Base-by-base conservation (phyloP, 306 rosid species). In the Rosa chinensis region DNA sequence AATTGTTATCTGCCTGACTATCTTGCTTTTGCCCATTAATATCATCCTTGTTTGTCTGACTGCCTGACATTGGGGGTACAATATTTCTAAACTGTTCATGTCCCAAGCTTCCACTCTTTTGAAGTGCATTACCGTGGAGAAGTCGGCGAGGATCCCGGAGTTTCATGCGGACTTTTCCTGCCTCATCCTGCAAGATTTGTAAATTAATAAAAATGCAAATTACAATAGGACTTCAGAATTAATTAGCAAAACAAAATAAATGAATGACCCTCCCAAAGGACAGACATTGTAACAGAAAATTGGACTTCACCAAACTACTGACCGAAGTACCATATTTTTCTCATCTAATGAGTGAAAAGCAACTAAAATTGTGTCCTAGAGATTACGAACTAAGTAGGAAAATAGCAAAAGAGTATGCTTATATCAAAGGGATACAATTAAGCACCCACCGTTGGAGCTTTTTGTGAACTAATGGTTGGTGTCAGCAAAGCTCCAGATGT, bases 121-220 rank as follows among this genome's bases (percentile, higher is more conserved):
- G 96, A 59, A 87, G 83, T 68, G 87, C 55, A 85, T 70, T 85
- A 63, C 84, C 85, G 59, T 89, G 99, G 75, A 96, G 97, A 78
- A 89, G 67, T 44, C 98, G 97, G n/a, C 99, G 94, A 64, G 99
- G 99, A 75, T 96, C 99, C 16, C 99, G 95, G 11, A 92, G 99
- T 87, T 95, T 96, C 99, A 96, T 96, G 77, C 97, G 96, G 82
- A 93, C 82, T 84, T 89, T 96, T 49, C 90, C 92, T 11, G 83
- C 49, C 48, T 90, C 93, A 43, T 87, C 97, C 70, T 84, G 94
- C 43, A 73, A 72, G 79, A 68, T 73, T 84, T 86, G 93, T 43
- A 42, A 21, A 42, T 69, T 45, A 74, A 32, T 74, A 73, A 70
- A 80, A 43, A 63, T 53, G 56, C 18, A 48, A 25, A 59, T 8